phyloP scores from a whole-genome alignment of 2,329 filamentous ascomycete species.

The Ceratocystis lukuohia region DNA sequence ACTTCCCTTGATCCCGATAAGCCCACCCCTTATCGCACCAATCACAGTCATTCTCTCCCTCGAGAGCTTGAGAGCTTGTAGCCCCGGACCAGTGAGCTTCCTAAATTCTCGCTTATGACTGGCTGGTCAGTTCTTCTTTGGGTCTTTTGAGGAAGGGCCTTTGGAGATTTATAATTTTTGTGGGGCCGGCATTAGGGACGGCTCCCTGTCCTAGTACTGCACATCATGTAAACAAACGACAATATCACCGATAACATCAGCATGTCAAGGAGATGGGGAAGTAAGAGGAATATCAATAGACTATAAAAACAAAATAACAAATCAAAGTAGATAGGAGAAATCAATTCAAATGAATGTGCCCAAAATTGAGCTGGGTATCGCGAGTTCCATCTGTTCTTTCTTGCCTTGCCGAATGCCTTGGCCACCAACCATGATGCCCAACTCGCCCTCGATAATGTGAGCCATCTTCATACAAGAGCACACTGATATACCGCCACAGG shows the following conservation, averaged over 20 bases:
- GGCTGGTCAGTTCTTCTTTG: background rate
- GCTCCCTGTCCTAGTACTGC: background rate
- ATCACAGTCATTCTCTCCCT: background rate
- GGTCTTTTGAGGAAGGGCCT: too few relatives aligned
- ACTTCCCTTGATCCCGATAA: background rate
- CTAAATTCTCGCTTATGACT: background rate
- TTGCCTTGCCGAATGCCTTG: background rate
- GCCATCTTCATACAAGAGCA: background rate
- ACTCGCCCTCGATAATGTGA: background rate
- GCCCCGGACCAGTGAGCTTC: background rate
- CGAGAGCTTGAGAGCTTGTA: background rate
- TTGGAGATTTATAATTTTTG: background rate
- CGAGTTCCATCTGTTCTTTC: conserved; percentile 12
- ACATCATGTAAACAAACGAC: background rate
- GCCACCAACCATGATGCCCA: background rate
- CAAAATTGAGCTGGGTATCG: conserved; percentile 20
- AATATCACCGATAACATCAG: conserved; percentile 17
- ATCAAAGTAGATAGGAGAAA: conserved; percentile 8
- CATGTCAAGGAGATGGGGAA: conserved; percentile 1
- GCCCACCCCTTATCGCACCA: background rate
- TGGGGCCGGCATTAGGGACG: background rate
- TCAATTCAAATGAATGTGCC: conserved; percentile 18
- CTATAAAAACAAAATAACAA: conserved; percentile 16
- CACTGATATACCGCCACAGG: too few relatives aligned
- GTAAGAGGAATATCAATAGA: too few relatives aligned